Conservation (phyloP, 2,329 filamentous ascomycete species). For the Thelonectria rubi region DNA sequence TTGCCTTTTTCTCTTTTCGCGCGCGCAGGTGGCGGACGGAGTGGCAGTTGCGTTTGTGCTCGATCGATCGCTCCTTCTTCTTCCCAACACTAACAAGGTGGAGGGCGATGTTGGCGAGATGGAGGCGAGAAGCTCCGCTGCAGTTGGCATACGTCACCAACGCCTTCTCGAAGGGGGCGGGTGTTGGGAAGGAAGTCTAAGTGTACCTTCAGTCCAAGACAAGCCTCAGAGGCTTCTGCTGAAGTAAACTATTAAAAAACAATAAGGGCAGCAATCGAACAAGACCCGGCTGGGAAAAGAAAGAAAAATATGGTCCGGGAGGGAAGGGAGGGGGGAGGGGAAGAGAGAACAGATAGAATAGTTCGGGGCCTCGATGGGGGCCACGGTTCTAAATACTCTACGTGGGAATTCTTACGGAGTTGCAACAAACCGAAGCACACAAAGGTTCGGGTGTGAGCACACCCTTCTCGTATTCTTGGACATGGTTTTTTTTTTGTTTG, state of each 20-base stretch:
- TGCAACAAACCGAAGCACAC: slow-evolving; percentile 13
- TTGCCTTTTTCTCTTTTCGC: not conserved
- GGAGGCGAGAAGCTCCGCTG: slow-evolving; percentile 17
- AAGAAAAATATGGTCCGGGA: slow-evolving; percentile 14
- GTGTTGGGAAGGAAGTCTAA: slow-evolving; percentile 40
- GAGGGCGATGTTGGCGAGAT: slow-evolving; percentile 34
- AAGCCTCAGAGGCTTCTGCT: slow-evolving; percentile 22
- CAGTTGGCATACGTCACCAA: slow-evolving; percentile 40
- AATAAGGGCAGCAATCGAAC: slow-evolving; percentile 9
- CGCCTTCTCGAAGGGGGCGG: slow-evolving; percentile 31
- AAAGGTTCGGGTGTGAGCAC: slow-evolving; percentile 4
- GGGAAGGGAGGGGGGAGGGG: slow-evolving; percentile 17
- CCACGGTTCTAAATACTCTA: slow-evolving; percentile 34
- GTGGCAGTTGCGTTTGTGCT: slow-evolving; percentile 6
- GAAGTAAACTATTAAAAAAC: not conserved
- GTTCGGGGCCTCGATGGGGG: slow-evolving; percentile 22
- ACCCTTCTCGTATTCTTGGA: slow-evolving; percentile 25
- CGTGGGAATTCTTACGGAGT: not conserved
- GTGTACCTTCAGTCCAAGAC: slow-evolving; percentile 30
- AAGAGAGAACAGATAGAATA: slow-evolving; percentile 3
- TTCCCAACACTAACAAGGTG: slow-evolving; percentile 3
- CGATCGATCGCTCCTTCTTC: slow-evolving; percentile 11
- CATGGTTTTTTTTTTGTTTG: slow-evolving; percentile 17
- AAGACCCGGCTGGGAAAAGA: slow-evolving; percentile 22
- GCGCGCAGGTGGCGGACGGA: not conserved